Evolutionary conservation across 805 yeast genomes (phyloP).

Genomic region (Schwanniomyces pseudopolymorphus): DNA sequence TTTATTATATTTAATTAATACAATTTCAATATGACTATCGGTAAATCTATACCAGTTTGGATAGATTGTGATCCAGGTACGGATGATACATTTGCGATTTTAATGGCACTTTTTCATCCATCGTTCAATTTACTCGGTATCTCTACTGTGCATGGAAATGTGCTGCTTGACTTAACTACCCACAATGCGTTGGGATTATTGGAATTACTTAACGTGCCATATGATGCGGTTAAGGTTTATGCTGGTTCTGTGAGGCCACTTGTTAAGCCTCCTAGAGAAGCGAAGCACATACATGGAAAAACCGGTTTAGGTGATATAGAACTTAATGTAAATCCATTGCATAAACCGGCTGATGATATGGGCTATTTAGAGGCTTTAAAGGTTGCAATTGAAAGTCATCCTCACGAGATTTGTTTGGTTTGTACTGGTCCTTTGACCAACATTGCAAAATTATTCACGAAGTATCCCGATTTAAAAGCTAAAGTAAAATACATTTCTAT

Average conservation of each 20-base stretch:
- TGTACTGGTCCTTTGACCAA: slow-evolving; percentile 83
- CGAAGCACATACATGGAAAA: slow-evolving; percentile 69
- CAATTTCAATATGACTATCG: slow-evolving; percentile 1
- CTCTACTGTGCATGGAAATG: slow-evolving; percentile 76
- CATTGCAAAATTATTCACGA: slow-evolving; percentile 53
- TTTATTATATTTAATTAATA: neutral
- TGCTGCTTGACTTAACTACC: slow-evolving; percentile 63
- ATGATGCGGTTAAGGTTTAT: slow-evolving; percentile 59
- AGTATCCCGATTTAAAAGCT: slow-evolving; percentile 52
- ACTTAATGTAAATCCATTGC: slow-evolving; percentile 51
- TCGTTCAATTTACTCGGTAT: slow-evolving; percentile 60
- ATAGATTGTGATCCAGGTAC: slow-evolving; percentile 92
- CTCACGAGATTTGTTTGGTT: slow-evolving; percentile 55
- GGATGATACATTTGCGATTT: slow-evolving; percentile 79
- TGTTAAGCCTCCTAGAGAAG: slow-evolving; percentile 46
- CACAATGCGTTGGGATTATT: slow-evolving; percentile 65
- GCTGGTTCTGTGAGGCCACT: slow-evolving; percentile 65
- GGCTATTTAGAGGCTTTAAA: slow-evolving; percentile 36
- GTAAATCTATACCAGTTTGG: slow-evolving; percentile 61
- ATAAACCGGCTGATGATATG: slow-evolving; percentile 19
- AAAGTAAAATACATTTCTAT: slow-evolving; percentile 56
- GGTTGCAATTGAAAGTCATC: slow-evolving; percentile 41
- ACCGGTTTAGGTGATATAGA: slow-evolving; percentile 78
- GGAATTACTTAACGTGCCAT: slow-evolving; percentile 48
- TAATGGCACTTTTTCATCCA: slow-evolving; percentile 62